phyloP scores from a whole-genome alignment of 2,329 filamentous ascomycete species.

The Penicillium sp. region DNA sequence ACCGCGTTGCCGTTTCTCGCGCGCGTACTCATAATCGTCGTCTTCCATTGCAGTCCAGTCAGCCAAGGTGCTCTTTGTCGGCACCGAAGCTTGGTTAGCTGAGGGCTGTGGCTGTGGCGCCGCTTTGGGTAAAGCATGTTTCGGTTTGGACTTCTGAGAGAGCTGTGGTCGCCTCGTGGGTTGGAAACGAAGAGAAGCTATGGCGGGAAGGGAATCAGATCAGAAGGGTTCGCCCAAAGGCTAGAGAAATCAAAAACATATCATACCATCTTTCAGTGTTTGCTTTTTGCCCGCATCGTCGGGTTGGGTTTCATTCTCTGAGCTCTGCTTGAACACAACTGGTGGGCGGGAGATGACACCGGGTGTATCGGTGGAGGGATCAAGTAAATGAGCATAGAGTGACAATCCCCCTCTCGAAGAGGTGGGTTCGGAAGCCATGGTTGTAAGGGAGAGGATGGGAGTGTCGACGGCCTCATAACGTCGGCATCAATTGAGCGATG shows the following conservation, averaged over 20 bases:
- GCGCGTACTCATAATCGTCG: slow-evolving; percentile 66
- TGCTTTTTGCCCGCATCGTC: slow-evolving; percentile 62
- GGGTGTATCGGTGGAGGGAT: slow-evolving; percentile 50
- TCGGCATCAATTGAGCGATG: not conserved
- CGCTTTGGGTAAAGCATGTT: slow-evolving; percentile 58
- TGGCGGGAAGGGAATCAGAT: slow-evolving; percentile 18
- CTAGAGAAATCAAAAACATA: slow-evolving; percentile 49
- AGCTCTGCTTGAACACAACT: slow-evolving; percentile 65
- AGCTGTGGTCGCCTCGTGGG: slow-evolving; percentile 76
- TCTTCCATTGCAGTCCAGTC: slow-evolving; percentile 83
- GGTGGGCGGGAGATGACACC: slow-evolving; percentile 74
- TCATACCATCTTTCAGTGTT: slow-evolving; percentile 64
- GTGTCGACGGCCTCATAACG: not conserved
- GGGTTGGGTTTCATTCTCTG: slow-evolving; percentile 48
- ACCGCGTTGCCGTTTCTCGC: slow-evolving; percentile 70
- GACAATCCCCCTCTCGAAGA: slow-evolving; percentile 56
- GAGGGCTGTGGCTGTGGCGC: slow-evolving; percentile 30
- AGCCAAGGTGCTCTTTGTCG: slow-evolving; percentile 67
- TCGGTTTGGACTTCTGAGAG: slow-evolving; percentile 62
- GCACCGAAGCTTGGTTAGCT: slow-evolving; percentile 32
- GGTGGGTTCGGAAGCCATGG: slow-evolving; percentile 34
- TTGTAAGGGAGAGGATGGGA: not conserved
- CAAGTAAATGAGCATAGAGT: slow-evolving; percentile 81
- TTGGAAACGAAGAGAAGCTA: slow-evolving; percentile 76
- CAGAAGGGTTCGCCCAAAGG: slow-evolving; percentile 8